Percentiles rank a stretch among this genome's conserved stretches.
phyloP scores from a whole-genome alignment of 768 basidiomycete genomes.

The Agaricus blazei region DNA sequence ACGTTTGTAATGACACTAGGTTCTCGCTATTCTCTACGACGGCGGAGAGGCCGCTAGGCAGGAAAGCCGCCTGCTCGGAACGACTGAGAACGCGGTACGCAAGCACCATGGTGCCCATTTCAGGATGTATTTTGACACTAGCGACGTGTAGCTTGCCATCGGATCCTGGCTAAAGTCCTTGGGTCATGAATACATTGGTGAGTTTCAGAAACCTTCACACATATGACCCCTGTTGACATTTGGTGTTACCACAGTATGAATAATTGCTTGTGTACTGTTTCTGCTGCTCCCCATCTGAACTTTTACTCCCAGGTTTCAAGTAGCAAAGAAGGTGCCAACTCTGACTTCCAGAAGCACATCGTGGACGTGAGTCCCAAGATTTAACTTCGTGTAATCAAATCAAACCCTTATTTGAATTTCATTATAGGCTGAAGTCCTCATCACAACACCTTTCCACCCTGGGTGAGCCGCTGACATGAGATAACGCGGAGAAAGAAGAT shows the following conservation, averaged over 20 bases:
- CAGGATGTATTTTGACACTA: background rate
- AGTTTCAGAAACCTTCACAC: constrained; percentile 12
- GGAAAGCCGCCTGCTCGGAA: constrained; percentile 75
- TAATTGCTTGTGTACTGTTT: background rate
- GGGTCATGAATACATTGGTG: constrained; percentile 75
- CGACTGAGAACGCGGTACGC: constrained; percentile 70
- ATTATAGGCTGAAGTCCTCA: constrained; percentile 67
- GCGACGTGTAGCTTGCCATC: constrained; percentile 57
- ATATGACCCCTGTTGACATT: background rate
- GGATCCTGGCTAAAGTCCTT: constrained; percentile 59
- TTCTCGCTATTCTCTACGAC: constrained; percentile 71
- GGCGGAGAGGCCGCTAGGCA: constrained; percentile 60
- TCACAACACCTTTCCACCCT: constrained; percentile 85
- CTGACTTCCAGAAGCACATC: constrained; percentile 79
- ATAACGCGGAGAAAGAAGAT: background rate
- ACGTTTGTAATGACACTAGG: constrained; percentile 27
- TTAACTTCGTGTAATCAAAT: background rate
- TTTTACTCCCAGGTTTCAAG: constrained; percentile 51
- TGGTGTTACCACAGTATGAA: constrained; percentile 3
- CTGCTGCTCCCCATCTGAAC: background rate
- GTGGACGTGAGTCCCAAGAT: constrained; percentile 51
- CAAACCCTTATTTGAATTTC: constrained; percentile 11
- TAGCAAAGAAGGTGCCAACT: constrained; percentile 79
- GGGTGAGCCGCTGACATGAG: constrained; percentile 29
- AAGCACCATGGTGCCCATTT: background rate